Percentiles rank a stretch among this genome's conserved stretches.
These are phyloP conservation scores for Penicillium hordei DNA, from an alignment of 2,329 filamentous ascomycete species.

Conservation along the genomic window DNA sequence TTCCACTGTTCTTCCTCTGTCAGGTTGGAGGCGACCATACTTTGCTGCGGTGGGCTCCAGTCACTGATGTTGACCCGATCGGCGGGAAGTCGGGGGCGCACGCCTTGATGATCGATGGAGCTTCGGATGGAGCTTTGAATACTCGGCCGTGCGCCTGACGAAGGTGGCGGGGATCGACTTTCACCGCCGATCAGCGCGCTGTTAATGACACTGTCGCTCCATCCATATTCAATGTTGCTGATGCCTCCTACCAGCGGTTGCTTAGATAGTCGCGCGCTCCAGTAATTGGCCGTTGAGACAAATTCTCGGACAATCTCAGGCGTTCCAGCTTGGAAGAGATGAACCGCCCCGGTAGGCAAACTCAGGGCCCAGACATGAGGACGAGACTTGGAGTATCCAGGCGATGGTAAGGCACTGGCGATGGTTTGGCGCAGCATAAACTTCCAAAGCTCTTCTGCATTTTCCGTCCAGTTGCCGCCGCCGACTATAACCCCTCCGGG, in stretches of 20 bases:
- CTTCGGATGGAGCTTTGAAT: slow-evolving; percentile 63
- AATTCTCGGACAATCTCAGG: slow-evolving; percentile 94
- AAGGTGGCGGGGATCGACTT: slow-evolving; percentile 32
- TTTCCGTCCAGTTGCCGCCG: slow-evolving; percentile 97
- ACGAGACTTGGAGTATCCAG: slow-evolving; percentile 86
- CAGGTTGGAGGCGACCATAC: slow-evolving; percentile 78
- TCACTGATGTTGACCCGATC: slow-evolving; percentile 82
- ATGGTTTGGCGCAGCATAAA: slow-evolving; percentile 90
- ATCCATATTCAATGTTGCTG: slow-evolving; percentile 96
- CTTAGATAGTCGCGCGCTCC: slow-evolving; percentile 91
- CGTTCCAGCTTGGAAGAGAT: slow-evolving; percentile 97
- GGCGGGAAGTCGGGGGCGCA: slow-evolving; percentile 71
- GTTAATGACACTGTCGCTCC: slow-evolving; percentile 80
- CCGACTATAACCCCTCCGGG: slow-evolving; percentile 71
- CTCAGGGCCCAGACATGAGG: slow-evolving; percentile 94
- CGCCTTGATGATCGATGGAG: slow-evolving; percentile 65
- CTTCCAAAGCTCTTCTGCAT: slow-evolving; percentile 82
- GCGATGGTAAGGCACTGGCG: slow-evolving; percentile 82
- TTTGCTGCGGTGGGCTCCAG: slow-evolving; percentile 86
- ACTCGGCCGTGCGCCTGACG: slow-evolving; percentile 51
- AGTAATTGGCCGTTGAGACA: slow-evolving; percentile 92
- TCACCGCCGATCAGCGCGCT: slow-evolving; percentile 67
- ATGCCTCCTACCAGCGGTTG: slow-evolving; percentile 90
- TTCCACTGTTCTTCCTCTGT: slow-evolving; percentile 78
- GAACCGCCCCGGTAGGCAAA: slow-evolving; percentile 86